These are phyloP conservation scores for Nicotiana noctiflora DNA, from an alignment of 257 asterid species.

Conservation along the genomic window DNA sequence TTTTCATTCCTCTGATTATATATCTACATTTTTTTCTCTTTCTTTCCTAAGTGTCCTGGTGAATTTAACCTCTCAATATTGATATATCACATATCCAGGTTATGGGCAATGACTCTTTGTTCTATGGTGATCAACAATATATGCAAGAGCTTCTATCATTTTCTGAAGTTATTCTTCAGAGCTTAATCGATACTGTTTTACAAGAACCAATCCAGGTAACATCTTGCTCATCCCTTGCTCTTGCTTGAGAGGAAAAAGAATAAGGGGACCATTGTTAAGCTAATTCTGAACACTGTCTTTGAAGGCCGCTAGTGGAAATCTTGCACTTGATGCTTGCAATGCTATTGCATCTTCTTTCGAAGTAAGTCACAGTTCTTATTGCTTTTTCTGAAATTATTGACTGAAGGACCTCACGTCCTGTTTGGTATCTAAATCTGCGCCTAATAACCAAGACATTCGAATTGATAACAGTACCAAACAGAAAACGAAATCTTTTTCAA, in stretches of 20 bases:
- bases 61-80: background rate
- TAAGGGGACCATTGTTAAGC: background rate
- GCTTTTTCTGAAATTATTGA: background rate
- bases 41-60: background rate
- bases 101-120: slow-evolving; percentile 36
- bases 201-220: slow-evolving; percentile 68
- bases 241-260: background rate
- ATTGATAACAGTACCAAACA: background rate
- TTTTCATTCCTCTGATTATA: background rate
- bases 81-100: slow-evolving; percentile 34
- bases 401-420: background rate
- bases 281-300: slow-evolving; percentile 11
- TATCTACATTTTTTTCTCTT: background rate
- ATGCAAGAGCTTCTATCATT: slow-evolving; percentile 49
- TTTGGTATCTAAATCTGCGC: background rate
- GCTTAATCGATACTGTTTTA: slow-evolving; percentile 31
- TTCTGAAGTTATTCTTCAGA: slow-evolving; percentile 42
- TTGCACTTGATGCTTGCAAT: slow-evolving; percentile 76
- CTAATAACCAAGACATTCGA: background rate
- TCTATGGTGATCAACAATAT: slow-evolving; percentile 41
- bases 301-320: slow-evolving; percentile 61
- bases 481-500: background rate
- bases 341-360: slow-evolving; percentile 59
- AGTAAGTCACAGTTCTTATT: slow-evolving; percentile 30
- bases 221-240: background rate